Base-by-base conservation (phyloP, 495 filamentous ascomycete genomes). In the Xylaria curta region DNA sequence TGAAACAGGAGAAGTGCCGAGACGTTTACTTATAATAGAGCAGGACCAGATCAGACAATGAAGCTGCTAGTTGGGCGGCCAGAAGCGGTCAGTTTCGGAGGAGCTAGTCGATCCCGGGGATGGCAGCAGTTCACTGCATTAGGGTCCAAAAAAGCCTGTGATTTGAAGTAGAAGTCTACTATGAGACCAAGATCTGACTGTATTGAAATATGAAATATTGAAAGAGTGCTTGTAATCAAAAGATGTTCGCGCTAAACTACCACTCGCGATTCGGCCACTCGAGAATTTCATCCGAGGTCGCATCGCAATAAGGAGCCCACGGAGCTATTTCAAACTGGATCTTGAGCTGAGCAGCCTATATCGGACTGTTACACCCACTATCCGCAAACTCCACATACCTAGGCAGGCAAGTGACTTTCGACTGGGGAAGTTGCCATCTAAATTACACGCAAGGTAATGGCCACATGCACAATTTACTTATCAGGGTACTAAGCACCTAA, bases 71-170 rank as follows among this genome's bases (percentile, higher is more conserved):
- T 26, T 24, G 53, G 28, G 42, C 66, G 66, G 66, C 53, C 66
- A 69, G 66, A 69, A 69, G 53, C 66, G 66, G 66, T 42, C 66
- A 47, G 53, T 19, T 26, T 61, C 54, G 66, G 66, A 60, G 66
- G 53, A 36, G 38, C 51, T 21, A 61, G 64, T 31, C 64, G 46
- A 66, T n/a, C 56, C 56, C 56, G 19, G 12, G 64, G 64, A n/a
- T 54, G 65, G 66, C 66, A 58, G 38, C n/a, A 38, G 66, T 68
- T 19, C 38, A 49, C 24, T n/a, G 65, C 65, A 54, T 54, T 26
- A 19, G 65, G 12, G 26, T 26, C 13, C 26, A 13, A 24, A 51
- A 26, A 38, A 38, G 10, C 26, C 9, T 24, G 31, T 21, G 3
- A 66, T 38, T 56, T 2, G 38, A 65, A 21, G 42, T 17, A 65